Evolutionary conservation across 441 rosid species (phyloP).

Genomic region (Pelargonium citronellum): DNA sequence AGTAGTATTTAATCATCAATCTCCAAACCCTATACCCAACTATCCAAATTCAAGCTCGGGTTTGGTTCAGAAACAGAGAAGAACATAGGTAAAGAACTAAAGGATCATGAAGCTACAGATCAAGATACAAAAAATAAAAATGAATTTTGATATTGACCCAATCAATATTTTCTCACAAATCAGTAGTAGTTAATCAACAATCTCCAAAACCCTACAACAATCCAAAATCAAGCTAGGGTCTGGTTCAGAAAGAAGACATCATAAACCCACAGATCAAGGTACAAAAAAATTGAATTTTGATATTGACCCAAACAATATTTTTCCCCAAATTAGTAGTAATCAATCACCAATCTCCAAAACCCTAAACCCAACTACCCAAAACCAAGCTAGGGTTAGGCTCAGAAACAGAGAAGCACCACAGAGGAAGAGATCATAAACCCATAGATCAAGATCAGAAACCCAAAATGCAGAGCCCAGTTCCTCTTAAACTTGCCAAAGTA

Average conservation of each 20-base stretch:
- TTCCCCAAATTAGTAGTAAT: neutral
- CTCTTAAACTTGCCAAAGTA: conserved; percentile 91
- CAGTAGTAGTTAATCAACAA: neutral
- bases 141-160: neutral
- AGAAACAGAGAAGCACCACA: conserved; percentile 76
- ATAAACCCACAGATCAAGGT: too few relatives aligned
- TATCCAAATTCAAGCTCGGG: neutral
- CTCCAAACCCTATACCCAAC: neutral
- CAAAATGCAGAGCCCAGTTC: conserved; percentile 89
- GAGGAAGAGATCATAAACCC: conserved; percentile 75
- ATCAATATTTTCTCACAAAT: neutral
- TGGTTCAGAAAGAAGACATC: too few relatives aligned
- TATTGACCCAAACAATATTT: neutral
- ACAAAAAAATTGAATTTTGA: neutral
- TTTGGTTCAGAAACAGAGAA: too few relatives aligned
- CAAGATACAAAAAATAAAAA: too few relatives aligned
- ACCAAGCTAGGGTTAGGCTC: neutral
- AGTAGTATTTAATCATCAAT: neutral
- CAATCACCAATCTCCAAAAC: neutral
- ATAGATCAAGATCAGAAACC: conserved; percentile 73
- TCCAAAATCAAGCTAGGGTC: too few relatives aligned
- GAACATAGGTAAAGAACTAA: too few relatives aligned
- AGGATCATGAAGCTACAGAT: too few relatives aligned
- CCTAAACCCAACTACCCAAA: neutral
- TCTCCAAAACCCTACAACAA: neutral